Percentiles rank a stretch among this genome's conserved stretches.
Evolutionary conservation across 176 grass and related monocot species (phyloP).

Genomic region (Pontederia paniculata): DNA sequence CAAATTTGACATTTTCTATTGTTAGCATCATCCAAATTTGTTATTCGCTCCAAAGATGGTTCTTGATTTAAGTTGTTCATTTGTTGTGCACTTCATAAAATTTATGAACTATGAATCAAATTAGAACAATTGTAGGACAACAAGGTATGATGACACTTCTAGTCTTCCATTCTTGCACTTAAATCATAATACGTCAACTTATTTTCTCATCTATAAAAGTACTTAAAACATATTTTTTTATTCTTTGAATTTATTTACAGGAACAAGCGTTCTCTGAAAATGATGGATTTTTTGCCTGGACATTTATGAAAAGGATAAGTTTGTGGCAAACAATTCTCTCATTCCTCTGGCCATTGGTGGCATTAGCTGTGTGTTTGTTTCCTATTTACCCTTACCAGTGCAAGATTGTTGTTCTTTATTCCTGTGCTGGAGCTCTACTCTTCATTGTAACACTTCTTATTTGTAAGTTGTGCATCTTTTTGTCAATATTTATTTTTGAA

Average conservation of each 20-base stretch:
- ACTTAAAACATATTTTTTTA: neutral
- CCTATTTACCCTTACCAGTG: constrained; percentile 98
- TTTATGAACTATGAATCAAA: too few species aligned
- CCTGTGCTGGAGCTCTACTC: constrained; percentile 77
- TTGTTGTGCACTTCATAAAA: too few species aligned
- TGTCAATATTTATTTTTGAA: neutral
- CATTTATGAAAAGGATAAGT: constrained; percentile 88
- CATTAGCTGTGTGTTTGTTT: constrained; percentile 94
- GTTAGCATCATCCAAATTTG: too few species aligned
- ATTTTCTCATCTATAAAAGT: too few species aligned
- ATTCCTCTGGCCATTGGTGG: constrained; percentile 92
- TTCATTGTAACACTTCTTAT: constrained; percentile 82
- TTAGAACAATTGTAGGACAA: too few species aligned
- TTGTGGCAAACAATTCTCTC: constrained; percentile 98
- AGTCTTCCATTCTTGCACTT: too few species aligned
- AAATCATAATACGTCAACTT: too few species aligned
- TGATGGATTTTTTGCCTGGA: constrained; percentile 97
- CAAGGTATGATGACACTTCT: too few species aligned
- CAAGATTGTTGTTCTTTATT: constrained; percentile 99
- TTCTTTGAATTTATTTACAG: constrained; percentile 44
- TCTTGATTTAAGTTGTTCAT: too few species aligned
- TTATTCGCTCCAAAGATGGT: too few species aligned
- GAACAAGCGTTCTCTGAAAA: constrained; percentile 88
- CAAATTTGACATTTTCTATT: too few species aligned
- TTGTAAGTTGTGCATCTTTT: constrained; percentile 27